Conservation (phyloP, 352 stramenopile species). For the Peronosclerospora sorghi region DNA sequence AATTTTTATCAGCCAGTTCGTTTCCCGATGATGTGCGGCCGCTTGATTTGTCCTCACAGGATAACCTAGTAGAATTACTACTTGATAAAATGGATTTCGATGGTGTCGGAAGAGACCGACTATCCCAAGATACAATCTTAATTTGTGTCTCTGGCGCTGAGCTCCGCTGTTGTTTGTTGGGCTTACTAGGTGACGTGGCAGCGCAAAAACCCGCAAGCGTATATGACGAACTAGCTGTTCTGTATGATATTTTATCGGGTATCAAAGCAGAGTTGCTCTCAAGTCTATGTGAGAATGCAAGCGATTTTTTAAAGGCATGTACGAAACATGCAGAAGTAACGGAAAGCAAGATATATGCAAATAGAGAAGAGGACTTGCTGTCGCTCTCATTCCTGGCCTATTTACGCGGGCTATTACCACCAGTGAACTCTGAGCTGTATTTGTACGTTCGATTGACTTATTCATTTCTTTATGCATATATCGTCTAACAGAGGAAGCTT, state of each 20-base stretch:
- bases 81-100: conserved; percentile 59
- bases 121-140: conserved; percentile 15
- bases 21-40: conserved; percentile 23
- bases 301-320: conserved; percentile 7
- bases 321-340: neutral
- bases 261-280: conserved; percentile 22
- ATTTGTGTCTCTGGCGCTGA: conserved; percentile 41
- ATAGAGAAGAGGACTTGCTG: conserved; percentile 25
- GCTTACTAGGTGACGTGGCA: conserved; percentile 60
- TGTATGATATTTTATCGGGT: conserved; percentile 44
- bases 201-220: conserved; percentile 27
- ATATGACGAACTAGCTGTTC: conserved; percentile 8
- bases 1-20: conserved; percentile 26
- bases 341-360: conserved; percentile 2
- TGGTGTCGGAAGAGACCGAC: conserved; percentile 29
- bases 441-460: conserved; percentile 42
- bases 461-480: neutral
- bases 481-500: conserved; percentile 6
- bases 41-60: conserved; percentile 11
- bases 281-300: conserved; percentile 3
- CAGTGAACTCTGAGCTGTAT: conserved; percentile 65
- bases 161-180: conserved; percentile 50
- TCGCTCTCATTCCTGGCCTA: conserved; percentile 58
- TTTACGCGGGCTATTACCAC: conserved; percentile 42
- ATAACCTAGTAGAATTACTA: conserved; percentile 26